Percentiles rank a stretch among this genome's conserved stretches.
Conservation (phyloP, 2,329 filamentous ascomycete genomes). For the Kalmusia sp. region DNA sequence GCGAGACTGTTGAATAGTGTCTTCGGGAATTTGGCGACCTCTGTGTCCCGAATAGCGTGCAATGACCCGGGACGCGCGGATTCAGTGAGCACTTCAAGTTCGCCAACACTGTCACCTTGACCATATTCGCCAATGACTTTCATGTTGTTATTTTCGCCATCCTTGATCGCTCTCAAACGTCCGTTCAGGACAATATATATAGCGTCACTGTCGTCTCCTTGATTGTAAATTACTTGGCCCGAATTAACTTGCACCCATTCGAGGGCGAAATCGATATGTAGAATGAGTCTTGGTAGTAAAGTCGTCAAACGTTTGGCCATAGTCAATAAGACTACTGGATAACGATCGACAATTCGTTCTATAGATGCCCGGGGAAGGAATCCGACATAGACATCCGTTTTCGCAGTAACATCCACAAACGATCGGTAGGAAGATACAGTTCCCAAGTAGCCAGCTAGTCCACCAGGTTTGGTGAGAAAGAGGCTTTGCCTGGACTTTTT, state of each 20-base stretch:
- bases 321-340: constrained; percentile 90
- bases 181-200: constrained; percentile 98
- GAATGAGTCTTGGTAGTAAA: constrained; percentile 83
- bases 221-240: constrained; percentile 92
- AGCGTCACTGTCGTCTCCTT: constrained; percentile 94
- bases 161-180: constrained; percentile 82
- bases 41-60: constrained; percentile 95
- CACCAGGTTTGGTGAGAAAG: constrained; percentile 91
- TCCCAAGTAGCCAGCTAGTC: constrained; percentile 91
- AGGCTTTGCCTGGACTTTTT: constrained; percentile 72
- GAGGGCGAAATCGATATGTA: constrained; percentile 97
- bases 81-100: constrained; percentile 96
- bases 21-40: constrained; percentile 93
- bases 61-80: constrained; percentile 87
- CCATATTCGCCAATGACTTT: constrained; percentile 91
- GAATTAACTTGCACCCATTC: constrained; percentile 98
- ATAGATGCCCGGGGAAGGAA: constrained; percentile 86
- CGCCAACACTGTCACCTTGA: constrained; percentile 96
- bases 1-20: constrained; percentile 97
- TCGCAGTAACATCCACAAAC: constrained; percentile 95
- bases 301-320: constrained; percentile 95
- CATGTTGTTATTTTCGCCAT: constrained; percentile 80
- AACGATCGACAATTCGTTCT: constrained; percentile 90
- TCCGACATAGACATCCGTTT: constrained; percentile 97
- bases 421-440: constrained; percentile 94